phyloP scores from a whole-genome alignment of 306 rosid species.

The Rosa chinensis region DNA sequence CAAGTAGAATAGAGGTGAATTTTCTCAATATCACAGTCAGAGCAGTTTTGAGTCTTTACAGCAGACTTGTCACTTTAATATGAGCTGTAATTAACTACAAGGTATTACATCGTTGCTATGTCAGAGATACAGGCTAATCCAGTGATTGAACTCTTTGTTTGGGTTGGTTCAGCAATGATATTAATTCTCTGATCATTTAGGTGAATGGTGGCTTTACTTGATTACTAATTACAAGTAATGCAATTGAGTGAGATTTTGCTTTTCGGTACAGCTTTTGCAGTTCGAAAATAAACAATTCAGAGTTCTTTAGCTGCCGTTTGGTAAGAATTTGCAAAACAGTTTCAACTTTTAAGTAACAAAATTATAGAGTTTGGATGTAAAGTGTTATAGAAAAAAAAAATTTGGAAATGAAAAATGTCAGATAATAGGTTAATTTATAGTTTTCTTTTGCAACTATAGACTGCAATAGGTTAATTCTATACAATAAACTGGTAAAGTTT shows the following conservation, averaged over 20 bases:
- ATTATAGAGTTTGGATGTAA: too few relatives aligned
- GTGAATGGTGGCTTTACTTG: background rate
- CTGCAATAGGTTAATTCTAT: too few relatives aligned
- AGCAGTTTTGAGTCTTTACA: slow-evolving; percentile 3
- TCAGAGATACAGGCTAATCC: slow-evolving; percentile 4
- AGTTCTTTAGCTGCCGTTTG: background rate
- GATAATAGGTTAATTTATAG: too few relatives aligned
- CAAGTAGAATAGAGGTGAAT: slow-evolving; percentile 29
- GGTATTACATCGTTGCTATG: background rate
- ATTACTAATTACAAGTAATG: background rate
- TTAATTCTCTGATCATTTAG: background rate
- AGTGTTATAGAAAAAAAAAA: too few relatives aligned
- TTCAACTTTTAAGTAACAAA: too few relatives aligned
- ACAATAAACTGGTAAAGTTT: too few relatives aligned
- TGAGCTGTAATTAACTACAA: slow-evolving; percentile 2
- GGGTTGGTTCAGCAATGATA: slow-evolving; percentile 1
- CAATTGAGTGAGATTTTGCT: background rate
- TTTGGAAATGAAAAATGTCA: too few relatives aligned
- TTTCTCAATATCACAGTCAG: background rate
- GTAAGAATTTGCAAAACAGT: background rate
- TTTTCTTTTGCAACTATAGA: too few relatives aligned
- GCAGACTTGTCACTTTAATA: background rate
- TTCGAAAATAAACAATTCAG: background rate
- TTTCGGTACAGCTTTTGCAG: background rate
- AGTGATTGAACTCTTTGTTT: background rate